These are phyloP conservation scores for Schizonepeta tenuifolia DNA, from an alignment of 257 asterid species.

Conservation along the genomic window DNA sequence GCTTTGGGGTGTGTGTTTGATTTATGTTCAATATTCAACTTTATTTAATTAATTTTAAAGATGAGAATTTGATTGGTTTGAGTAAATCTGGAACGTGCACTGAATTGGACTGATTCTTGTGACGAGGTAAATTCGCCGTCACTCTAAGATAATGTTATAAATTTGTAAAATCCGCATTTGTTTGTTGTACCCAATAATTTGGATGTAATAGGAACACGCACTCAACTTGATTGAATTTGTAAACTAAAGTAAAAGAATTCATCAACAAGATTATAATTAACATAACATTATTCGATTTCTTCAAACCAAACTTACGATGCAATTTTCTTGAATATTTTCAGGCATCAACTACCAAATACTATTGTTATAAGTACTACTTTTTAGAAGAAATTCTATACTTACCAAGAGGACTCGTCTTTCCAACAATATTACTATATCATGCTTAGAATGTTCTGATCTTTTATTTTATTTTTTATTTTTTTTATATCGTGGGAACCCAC, in stretches of 20 bases:
- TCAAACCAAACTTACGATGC: background rate
- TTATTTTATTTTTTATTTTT: too few relatives aligned
- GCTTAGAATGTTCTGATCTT: background rate
- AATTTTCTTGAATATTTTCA: background rate
- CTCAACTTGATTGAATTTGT: too few relatives aligned
- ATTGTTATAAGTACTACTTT: too few relatives aligned
- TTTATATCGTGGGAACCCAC: too few relatives aligned
- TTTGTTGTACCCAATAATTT: too few relatives aligned
- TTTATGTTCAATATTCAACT: background rate
- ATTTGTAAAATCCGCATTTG: too few relatives aligned
- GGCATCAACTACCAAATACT: background rate
- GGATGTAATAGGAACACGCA: too few relatives aligned
- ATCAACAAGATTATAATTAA: too few relatives aligned
- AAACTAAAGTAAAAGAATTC: too few relatives aligned
- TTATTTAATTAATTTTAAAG: background rate
- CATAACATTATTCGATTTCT: background rate
- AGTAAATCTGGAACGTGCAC: background rate
- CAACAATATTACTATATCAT: background rate
- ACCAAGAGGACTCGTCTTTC: background rate
- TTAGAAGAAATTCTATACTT: background rate
- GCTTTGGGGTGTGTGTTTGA: background rate
- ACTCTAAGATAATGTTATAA: background rate
- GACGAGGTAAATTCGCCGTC: too few relatives aligned
- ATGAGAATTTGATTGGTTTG: background rate
- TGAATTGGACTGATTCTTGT: background rate